phyloP scores from a whole-genome alignment of 768 basidiomycete species.

The Boletus fagicola region DNA sequence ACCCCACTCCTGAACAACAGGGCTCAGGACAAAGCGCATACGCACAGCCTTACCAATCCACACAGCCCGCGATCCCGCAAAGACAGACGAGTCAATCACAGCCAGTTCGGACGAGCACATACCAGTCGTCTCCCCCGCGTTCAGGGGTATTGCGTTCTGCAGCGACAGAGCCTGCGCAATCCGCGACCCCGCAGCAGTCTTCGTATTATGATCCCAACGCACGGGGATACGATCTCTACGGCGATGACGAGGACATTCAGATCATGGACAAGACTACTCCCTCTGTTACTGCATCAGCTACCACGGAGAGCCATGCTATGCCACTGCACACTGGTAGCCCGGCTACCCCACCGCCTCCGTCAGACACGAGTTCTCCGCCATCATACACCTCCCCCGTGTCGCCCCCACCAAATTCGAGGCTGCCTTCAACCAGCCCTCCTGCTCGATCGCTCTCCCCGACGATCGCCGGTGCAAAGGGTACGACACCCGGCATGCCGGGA shows the following conservation, averaged over 20 bases:
- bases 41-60: neutral
- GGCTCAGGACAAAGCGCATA: conserved; percentile 2
- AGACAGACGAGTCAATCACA: conserved; percentile 8
- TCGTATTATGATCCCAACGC: conserved; percentile 39
- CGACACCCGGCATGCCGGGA: conserved; percentile 16
- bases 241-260: conserved; percentile 14
- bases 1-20: too few relatives aligned
- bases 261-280: conserved; percentile 5
- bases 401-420: neutral
- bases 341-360: neutral
- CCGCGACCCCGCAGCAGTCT: conserved; percentile 15
- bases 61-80: neutral
- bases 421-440: neutral
- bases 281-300: neutral
- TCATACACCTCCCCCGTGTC: conserved; percentile 10
- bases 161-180: neutral
- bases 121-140: conserved; percentile 13
- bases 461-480: neutral
- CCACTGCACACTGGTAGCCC: neutral
- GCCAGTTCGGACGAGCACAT: conserved; percentile 7
- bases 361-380: conserved; percentile 1
- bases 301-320: neutral
- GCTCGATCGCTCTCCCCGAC: conserved; percentile 14
- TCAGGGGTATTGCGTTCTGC: conserved; percentile 6
- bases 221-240: conserved; percentile 30